These are phyloP conservation scores for Claviceps digitariae DNA, from an alignment of 2,329 filamentous ascomycete species.

Conservation along the genomic window DNA sequence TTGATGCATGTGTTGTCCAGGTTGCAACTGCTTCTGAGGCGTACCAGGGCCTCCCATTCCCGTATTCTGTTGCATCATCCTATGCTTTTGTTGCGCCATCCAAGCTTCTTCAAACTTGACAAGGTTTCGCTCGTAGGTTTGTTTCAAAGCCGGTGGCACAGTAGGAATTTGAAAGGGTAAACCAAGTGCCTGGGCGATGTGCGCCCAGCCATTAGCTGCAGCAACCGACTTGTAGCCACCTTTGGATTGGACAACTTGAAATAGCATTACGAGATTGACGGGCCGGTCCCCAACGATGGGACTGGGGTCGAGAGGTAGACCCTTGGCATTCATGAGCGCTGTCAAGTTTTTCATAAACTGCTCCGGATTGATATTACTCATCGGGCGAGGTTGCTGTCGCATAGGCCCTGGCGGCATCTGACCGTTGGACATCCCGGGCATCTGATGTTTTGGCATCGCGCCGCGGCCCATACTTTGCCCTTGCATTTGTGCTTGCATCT, in stretches of 20 bases:
- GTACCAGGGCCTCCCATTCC: constrained; percentile 7
- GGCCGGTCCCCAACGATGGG: constrained; percentile 61
- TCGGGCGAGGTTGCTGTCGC: constrained; percentile 34
- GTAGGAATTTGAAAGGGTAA: constrained; percentile 51
- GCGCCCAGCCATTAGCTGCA: constrained; percentile 57
- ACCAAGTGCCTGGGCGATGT: constrained; percentile 52
- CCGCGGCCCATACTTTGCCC: constrained; percentile 28
- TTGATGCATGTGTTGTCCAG: constrained; percentile 21
- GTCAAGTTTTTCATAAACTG: constrained; percentile 64
- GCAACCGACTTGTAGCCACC: constrained; percentile 67
- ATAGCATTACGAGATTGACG: constrained; percentile 64
- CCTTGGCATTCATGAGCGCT: constrained; percentile 62
- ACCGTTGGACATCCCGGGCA: constrained; percentile 38
- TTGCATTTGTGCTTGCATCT: constrained; percentile 40
- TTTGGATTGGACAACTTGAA: constrained; percentile 58
- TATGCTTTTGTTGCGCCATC: constrained; percentile 39
- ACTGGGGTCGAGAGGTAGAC: constrained; percentile 59
- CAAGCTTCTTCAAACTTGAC: constrained; percentile 62
- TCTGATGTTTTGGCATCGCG: constrained; percentile 40
- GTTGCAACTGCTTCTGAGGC: constrained; percentile 25
- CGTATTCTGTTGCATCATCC: constrained; percentile 34
- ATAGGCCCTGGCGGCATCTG: constrained; percentile 38
- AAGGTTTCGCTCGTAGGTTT: constrained; percentile 64
- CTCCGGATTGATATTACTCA: constrained; percentile 41
- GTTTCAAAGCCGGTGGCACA: constrained; percentile 56